Conservation (phyloP, 208 protist species). For the Crithidia acanthocephali region DNA sequence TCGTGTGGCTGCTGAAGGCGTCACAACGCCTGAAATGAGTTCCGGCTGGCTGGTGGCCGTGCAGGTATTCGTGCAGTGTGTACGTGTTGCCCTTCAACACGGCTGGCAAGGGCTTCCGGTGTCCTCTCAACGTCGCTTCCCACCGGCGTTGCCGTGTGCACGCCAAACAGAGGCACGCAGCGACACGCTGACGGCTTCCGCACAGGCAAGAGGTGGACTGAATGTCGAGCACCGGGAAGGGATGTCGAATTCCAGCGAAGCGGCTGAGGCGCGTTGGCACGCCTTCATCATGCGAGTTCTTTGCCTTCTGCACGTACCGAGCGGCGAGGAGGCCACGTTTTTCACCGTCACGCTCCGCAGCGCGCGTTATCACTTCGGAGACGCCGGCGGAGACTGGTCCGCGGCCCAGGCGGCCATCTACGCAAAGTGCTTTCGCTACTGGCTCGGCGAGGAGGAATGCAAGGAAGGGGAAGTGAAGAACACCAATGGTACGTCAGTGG, state of each 20-base stretch:
- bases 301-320: constrained; percentile 9
- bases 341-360: constrained; percentile 12
- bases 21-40: not conserved
- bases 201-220: not conserved
- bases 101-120: constrained; percentile 18
- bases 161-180: not conserved
- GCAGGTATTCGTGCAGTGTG: constrained; percentile 31
- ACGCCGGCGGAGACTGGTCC: constrained; percentile 23
- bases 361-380: constrained; percentile 20
- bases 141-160: too few relatives aligned
- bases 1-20: not conserved
- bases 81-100: constrained; percentile 21
- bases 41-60: constrained; percentile 14
- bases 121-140: not conserved
- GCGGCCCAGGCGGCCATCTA: constrained; percentile 29
- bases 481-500: not conserved
- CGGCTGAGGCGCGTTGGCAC: not conserved
- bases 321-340: not conserved
- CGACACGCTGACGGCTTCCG: not conserved
- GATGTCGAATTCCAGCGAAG: not conserved
- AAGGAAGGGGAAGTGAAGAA: not conserved
- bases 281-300: constrained; percentile 17
- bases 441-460: constrained; percentile 15
- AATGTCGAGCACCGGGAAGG: not conserved
- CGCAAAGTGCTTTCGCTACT: constrained; percentile 24